These are phyloP conservation scores for Dipteronia dyeriana DNA, from an alignment of 345 rosid species.

Conservation along the genomic window DNA sequence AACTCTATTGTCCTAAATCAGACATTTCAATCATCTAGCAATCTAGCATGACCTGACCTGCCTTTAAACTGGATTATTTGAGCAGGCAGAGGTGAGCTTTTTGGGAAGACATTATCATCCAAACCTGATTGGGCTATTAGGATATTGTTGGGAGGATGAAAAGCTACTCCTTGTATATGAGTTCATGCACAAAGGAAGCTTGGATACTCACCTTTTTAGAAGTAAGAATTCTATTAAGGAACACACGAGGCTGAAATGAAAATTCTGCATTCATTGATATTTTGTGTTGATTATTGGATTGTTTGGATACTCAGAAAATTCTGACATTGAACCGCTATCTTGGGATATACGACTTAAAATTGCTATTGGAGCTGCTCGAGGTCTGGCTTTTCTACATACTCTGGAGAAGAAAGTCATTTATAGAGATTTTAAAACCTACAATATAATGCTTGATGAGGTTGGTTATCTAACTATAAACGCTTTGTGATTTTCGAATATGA, in stretches of 20 bases:
- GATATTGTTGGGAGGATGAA: slow-evolving; percentile 77
- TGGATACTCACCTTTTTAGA: slow-evolving; percentile 78
- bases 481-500: too few species aligned
- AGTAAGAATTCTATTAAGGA: slow-evolving; percentile 45
- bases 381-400: slow-evolving; percentile 71
- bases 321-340: slow-evolving; percentile 53
- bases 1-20: background rate
- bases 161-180: slow-evolving; percentile 88
- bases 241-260: background rate
- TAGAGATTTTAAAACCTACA: slow-evolving; percentile 85
- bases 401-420: slow-evolving; percentile 72
- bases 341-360: slow-evolving; percentile 78
- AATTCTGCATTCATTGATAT: background rate
- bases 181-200: slow-evolving; percentile 77
- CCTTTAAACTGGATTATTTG: background rate
- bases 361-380: slow-evolving; percentile 76
- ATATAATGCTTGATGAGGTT: slow-evolving; percentile 76
- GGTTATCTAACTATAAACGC: slow-evolving; percentile 17
- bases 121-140: slow-evolving; percentile 71
- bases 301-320: slow-evolving; percentile 36
- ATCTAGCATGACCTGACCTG: too few species aligned
- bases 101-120: slow-evolving; percentile 82
- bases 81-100: slow-evolving; percentile 83
- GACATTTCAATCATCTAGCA: background rate
- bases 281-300: slow-evolving; percentile 2